A percentile compares a stretch with the other conserved stretches of the same genome.
These are phyloP conservation scores for Trichosporon coremiiforme DNA, from an alignment of 1,284 basidiomycete species.

Conservation along the genomic window DNA sequence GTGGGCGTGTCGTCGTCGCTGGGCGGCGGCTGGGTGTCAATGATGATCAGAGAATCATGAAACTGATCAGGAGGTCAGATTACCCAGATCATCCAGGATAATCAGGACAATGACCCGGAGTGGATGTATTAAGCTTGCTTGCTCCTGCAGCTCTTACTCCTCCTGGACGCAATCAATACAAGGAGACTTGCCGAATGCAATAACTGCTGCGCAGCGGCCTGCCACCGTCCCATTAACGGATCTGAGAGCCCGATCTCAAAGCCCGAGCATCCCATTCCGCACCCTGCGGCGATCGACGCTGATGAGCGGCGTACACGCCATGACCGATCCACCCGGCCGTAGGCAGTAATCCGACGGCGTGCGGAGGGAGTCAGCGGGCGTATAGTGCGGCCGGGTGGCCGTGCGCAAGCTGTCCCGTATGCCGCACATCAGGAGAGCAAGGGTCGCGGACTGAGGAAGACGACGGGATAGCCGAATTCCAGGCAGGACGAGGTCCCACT, in stretches of 20 bases:
- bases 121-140: neutral
- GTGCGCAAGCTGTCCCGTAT: neutral
- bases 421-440: neutral
- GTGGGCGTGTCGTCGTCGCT: slow-evolving; percentile 43
- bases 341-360: neutral
- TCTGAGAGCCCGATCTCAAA: no score
- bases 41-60: no score
- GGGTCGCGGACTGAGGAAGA: neutral
- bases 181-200: neutral
- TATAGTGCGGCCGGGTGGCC: neutral
- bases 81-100: neutral
- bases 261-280: neutral
- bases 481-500: neutral
- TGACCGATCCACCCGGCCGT: neutral
- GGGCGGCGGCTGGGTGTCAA: slow-evolving; percentile 44
- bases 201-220: neutral
- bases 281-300: neutral
- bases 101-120: neutral
- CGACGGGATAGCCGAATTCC: neutral
- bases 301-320: slow-evolving; percentile 5
- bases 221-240: no score
- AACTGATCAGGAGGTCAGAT: neutral
- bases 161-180: neutral
- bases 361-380: no score
- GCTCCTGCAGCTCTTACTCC: no score